phyloP scores from a whole-genome alignment of 306 rosid genomes.

The Hippophae rhamnoides region DNA sequence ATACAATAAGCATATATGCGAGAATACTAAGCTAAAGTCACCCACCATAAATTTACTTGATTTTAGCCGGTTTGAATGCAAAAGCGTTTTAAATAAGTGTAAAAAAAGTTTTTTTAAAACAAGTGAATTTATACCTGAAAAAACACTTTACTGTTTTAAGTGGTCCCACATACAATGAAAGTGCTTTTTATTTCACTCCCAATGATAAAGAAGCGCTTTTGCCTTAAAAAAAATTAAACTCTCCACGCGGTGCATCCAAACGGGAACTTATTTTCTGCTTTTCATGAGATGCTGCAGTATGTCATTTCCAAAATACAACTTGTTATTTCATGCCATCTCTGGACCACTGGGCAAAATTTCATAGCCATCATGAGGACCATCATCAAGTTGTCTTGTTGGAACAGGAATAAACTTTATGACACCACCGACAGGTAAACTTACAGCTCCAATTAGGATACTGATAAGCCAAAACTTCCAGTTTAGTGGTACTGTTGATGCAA shows the following conservation, averaged over 20 bases:
- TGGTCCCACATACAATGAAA: no score
- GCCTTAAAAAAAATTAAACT: no score
- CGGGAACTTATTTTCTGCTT: not conserved
- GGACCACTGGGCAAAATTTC: constrained; percentile 72
- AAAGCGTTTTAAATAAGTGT: no score
- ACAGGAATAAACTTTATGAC: constrained; percentile 62
- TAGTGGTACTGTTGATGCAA: constrained; percentile 66
- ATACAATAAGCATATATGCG: no score
- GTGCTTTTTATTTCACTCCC: no score
- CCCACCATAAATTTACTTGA: no score
- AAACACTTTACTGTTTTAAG: no score
- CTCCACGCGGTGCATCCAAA: not conserved
- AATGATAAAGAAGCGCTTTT: no score
- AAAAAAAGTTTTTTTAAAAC: no score
- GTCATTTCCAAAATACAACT: not conserved
- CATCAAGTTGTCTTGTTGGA: constrained; percentile 1
- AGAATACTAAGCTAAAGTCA: no score
- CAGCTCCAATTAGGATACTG: constrained; percentile 56
- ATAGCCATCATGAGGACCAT: constrained; percentile 35
- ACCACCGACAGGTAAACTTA: constrained; percentile 45
- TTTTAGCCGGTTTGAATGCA: no score
- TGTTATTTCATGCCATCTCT: constrained; percentile 37
- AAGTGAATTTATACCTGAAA: no score
- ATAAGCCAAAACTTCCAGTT: constrained; percentile 40
- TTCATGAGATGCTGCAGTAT: not conserved